A percentile compares a stretch with the other conserved stretches of the same genome.
phyloP scores from a whole-genome alignment of 192 early-diverging fungal species.

The Coemansia sp. region DNA sequence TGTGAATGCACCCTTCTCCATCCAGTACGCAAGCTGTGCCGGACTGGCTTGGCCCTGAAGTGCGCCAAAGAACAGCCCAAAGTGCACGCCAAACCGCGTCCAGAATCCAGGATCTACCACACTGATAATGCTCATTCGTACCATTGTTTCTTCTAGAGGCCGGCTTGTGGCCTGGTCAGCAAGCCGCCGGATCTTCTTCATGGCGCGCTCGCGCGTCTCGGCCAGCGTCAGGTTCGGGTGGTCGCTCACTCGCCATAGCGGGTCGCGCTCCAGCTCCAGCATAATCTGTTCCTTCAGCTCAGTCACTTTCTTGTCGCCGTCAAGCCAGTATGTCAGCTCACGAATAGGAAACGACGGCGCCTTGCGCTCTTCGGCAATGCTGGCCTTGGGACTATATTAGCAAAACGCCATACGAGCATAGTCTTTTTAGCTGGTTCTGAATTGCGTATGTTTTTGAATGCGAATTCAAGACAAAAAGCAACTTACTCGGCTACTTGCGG shows the following conservation, averaged over 20 bases:
- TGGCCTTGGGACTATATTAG: slow-evolving; percentile 44
- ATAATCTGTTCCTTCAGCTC: slow-evolving; percentile 78
- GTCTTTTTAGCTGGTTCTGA: not conserved
- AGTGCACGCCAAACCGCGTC: slow-evolving; percentile 91
- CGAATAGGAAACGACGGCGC: slow-evolving; percentile 74
- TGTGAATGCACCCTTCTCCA: slow-evolving; percentile 76
- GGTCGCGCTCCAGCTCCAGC: slow-evolving; percentile 84
- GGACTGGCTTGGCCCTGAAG: slow-evolving; percentile 81
- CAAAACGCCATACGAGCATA: not conserved
- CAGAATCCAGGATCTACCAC: slow-evolving; percentile 85
- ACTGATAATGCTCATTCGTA: slow-evolving; percentile 77
- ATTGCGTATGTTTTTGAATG: not conserved
- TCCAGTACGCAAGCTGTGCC: slow-evolving; percentile 83
- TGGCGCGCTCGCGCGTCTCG: slow-evolving; percentile 78
- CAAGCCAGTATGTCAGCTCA: slow-evolving; percentile 80
- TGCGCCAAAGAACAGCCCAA: slow-evolving; percentile 85
- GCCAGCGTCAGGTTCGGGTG: slow-evolving; percentile 74
- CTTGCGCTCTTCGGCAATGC: slow-evolving; percentile 72
- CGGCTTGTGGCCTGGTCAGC: slow-evolving; percentile 72
- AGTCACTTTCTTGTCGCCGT: slow-evolving; percentile 66
- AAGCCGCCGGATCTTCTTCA: slow-evolving; percentile 75
- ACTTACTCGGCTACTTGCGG: slow-evolving; percentile 34
- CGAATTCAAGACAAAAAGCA: not conserved
- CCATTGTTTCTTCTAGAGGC: slow-evolving; percentile 66
- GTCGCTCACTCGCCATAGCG: slow-evolving; percentile 76